Evolutionary conservation across 345 rosid species (phyloP), one percentile per base, ranked within the genome.

Genomic region (Streptanthus diversifolius): DNA sequence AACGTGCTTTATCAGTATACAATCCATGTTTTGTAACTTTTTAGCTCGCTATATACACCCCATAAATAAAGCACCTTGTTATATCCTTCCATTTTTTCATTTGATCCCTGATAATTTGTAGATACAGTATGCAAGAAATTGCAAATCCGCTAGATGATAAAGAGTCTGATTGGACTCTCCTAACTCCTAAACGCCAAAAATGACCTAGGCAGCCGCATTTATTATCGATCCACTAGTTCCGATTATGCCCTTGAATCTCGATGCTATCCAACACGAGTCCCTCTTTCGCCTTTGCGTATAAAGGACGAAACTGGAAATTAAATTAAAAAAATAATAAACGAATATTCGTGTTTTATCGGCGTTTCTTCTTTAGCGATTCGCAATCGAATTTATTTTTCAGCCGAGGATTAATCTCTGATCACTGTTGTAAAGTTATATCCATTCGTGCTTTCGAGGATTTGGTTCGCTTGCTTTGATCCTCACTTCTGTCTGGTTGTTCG

Each of bases 341-440:
- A 35, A 25, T 18, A 73, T 73, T 2, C 49, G 33, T 44, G 8
- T 73, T 29, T 41, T 43, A 24, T 49, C 25, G 52, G 11, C 72
- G 43, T 48, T 74, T 71, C 59, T 71, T 48, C 66, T 73, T 27
- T 37, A 22, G 41, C 75, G 49, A 57, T 44, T 47, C 25, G 27
- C 60, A 36, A 18, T 45, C 49, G 15, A 51, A 25, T 0, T 14
- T 22, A 25, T 56, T 21, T 30, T 5, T 24, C 40, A 29, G 9
- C 51, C 19, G n/a, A 29, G 7, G 22, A 48, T 37, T 15, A 35
- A 19, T 40, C 56, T 41, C 63, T 39, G 56, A 37, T 61, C 68
- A 66, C 32, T 48, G 5, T 15, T 55, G 21, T n/a, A 7, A 5
- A 22, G 1, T 53, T 27, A 33, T 19, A 53, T 21, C 18, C 17